These are phyloP conservation scores for Chytriomyces confervae DNA, from an alignment of 192 early-diverging fungal genomes.

Conservation along the genomic window DNA sequence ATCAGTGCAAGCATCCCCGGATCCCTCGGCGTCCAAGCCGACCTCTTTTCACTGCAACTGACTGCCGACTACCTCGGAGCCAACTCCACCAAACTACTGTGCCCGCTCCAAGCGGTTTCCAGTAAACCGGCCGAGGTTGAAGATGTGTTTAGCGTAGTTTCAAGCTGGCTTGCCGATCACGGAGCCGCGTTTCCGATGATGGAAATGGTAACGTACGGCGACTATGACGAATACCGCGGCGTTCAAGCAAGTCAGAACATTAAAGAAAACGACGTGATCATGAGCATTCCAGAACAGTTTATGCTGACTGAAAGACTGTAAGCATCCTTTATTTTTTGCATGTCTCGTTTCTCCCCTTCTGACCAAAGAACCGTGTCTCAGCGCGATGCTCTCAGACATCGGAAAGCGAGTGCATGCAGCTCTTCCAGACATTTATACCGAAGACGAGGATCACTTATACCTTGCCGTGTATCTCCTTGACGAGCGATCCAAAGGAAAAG, in stretches of 20 bases:
- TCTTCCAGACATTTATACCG: conserved; percentile 4
- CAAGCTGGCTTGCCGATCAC: too few species aligned
- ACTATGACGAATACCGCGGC: conserved; percentile 1
- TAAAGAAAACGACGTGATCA: not conserved
- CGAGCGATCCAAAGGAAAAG: not conserved
- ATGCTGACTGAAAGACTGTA: not conserved
- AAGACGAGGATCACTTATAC: conserved; percentile 2
- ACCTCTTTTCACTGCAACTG: too few species aligned
- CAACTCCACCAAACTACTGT: too few species aligned
- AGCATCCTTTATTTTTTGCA: not conserved
- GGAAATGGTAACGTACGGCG: not conserved
- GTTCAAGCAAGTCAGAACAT: not conserved
- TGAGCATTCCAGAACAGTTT: not conserved
- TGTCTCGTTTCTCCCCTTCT: not conserved
- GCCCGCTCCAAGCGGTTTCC: too few species aligned
- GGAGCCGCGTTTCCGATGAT: not conserved
- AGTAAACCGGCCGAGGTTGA: too few species aligned
- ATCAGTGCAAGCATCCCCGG: too few species aligned
- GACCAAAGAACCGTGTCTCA: not conserved
- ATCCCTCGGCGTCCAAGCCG: too few species aligned
- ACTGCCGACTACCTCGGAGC: too few species aligned
- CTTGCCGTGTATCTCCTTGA: not conserved
- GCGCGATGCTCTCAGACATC: not conserved
- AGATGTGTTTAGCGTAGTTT: too few species aligned
- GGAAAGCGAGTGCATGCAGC: not conserved